These are phyloP conservation scores for Fomes fomentarius DNA, from an alignment of 1,284 basidiomycete genomes.

Conservation along the genomic window DNA sequence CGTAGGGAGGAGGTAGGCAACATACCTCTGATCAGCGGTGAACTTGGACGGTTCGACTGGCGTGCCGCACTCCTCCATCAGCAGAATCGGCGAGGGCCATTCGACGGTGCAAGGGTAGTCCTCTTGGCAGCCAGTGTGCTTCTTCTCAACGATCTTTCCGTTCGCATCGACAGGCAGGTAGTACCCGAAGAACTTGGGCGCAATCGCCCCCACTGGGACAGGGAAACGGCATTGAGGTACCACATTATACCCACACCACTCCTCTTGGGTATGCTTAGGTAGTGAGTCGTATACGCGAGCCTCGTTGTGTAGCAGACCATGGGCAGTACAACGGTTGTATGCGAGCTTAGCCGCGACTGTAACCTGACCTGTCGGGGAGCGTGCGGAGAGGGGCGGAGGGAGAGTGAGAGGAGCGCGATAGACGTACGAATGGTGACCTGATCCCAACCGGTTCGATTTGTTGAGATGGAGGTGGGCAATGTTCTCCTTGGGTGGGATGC, in stretches of 20 bases:
- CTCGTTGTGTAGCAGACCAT: conserved; percentile 40
- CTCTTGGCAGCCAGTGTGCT: conserved; percentile 5
- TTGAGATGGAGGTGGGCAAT: conserved; percentile 32
- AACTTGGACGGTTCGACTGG: conserved; percentile 36
- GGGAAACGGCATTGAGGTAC: conserved; percentile 44
- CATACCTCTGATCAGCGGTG: conserved; percentile 39
- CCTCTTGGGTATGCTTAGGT: conserved; percentile 48
- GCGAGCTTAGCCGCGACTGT: conserved; percentile 40
- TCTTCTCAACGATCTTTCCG: conserved; percentile 4
- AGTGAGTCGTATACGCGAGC: conserved; percentile 47
- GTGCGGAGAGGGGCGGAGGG: conserved; percentile 33
- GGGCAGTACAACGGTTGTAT: conserved; percentile 19
- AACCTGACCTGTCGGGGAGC: conserved; percentile 29
- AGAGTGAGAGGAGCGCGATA: conserved; percentile 36
- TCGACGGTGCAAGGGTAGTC: conserved; percentile 16
- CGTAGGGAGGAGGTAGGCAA: background rate
- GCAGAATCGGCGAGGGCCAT: conserved; percentile 46
- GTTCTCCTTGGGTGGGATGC: conserved; percentile 2
- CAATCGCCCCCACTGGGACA: conserved; percentile 47
- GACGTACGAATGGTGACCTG: conserved; percentile 39
- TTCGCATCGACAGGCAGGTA: conserved; percentile 37
- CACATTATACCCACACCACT: conserved; percentile 51
- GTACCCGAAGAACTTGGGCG: conserved; percentile 59
- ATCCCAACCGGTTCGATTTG: conserved; percentile 34
- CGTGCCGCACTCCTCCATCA: conserved; percentile 53